These are phyloP conservation scores for Metschnikowia colocasiae DNA, from an alignment of 805 yeast species.

Conservation along the genomic window DNA sequence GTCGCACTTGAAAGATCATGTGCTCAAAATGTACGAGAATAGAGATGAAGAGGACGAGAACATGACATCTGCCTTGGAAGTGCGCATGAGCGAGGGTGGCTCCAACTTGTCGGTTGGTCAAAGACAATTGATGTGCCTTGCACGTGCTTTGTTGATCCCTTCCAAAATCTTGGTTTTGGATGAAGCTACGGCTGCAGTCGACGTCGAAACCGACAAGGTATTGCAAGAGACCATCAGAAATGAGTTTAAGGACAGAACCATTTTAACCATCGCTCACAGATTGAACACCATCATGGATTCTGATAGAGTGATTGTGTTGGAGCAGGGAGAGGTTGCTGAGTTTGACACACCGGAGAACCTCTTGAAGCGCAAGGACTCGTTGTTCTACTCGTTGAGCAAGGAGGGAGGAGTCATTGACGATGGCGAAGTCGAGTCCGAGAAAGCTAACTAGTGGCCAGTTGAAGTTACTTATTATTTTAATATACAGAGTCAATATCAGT, in stretches of 20 bases:
- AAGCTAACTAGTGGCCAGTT: not conserved
- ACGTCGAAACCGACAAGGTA: slow-evolving; percentile 76
- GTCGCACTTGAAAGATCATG: slow-evolving; percentile 42
- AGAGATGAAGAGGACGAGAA: slow-evolving; percentile 23
- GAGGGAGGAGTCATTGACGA: slow-evolving; percentile 65
- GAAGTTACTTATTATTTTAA: not conserved
- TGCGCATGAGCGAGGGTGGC: slow-evolving; percentile 42
- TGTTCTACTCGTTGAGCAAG: slow-evolving; percentile 76
- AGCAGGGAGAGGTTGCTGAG: slow-evolving; percentile 70
- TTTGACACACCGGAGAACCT: slow-evolving; percentile 70
- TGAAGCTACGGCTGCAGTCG: slow-evolving; percentile 89
- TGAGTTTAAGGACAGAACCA: slow-evolving; percentile 73
- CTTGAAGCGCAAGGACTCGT: slow-evolving; percentile 59
- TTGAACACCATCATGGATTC: slow-evolving; percentile 79
- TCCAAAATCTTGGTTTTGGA: slow-evolving; percentile 62
- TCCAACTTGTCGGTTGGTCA: slow-evolving; percentile 51
- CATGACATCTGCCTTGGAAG: slow-evolving; percentile 30
- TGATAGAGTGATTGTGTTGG: slow-evolving; percentile 72
- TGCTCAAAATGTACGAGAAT: slow-evolving; percentile 34
- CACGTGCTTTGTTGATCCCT: slow-evolving; percentile 68
- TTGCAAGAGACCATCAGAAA: slow-evolving; percentile 74
- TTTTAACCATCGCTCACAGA: slow-evolving; percentile 82
- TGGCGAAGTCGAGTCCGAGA: slow-evolving; percentile 9
- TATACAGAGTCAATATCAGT: slow-evolving; percentile 26
- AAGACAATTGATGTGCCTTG: slow-evolving; percentile 65